Evolutionary conservation across 805 yeast genomes (phyloP).

Genomic region (Zygosaccharomyces kombuchaensis): DNA sequence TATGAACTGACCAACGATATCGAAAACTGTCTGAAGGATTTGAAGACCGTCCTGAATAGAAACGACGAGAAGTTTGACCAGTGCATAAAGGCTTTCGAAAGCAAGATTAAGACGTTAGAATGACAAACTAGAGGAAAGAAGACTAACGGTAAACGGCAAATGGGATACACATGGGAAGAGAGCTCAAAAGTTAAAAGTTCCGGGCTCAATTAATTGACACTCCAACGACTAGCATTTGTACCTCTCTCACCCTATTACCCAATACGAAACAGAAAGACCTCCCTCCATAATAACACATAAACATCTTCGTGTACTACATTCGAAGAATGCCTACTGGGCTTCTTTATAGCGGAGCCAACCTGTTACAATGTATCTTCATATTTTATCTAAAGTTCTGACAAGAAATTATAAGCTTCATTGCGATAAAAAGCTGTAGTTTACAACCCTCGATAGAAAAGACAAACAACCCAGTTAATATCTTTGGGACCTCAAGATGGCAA

Average conservation of each 20-base stretch:
- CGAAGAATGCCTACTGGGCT: too few relatives aligned
- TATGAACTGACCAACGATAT: constrained; percentile 30
- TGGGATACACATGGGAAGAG: not conserved
- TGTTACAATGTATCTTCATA: not conserved
- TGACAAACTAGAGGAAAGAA: not conserved
- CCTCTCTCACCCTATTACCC: too few relatives aligned
- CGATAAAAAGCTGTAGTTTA: not conserved
- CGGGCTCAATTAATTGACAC: too few relatives aligned
- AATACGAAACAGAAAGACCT: too few relatives aligned
- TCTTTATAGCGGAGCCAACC: too few relatives aligned
- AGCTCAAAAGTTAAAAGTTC: too few relatives aligned
- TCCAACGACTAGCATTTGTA: too few relatives aligned
- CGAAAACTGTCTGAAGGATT: constrained; percentile 22
- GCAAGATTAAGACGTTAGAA: constrained; percentile 13
- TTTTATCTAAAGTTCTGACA: too few relatives aligned
- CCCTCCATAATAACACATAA: too few relatives aligned
- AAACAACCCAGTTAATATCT: not conserved
- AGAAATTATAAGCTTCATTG: not conserved
- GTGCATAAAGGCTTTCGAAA: constrained; percentile 20
- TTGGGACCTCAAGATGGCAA: constrained; percentile 10
- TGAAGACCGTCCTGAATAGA: constrained; percentile 15
- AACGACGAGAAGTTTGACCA: constrained; percentile 24
- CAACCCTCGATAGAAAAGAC: not conserved
- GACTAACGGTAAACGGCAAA: not conserved
- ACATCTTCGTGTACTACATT: too few relatives aligned